Evolutionary conservation across 2,329 filamentous ascomycete species (phyloP), one percentile per base, ranked within the genome.

Genomic region (Penicillium corylophilum): DNA sequence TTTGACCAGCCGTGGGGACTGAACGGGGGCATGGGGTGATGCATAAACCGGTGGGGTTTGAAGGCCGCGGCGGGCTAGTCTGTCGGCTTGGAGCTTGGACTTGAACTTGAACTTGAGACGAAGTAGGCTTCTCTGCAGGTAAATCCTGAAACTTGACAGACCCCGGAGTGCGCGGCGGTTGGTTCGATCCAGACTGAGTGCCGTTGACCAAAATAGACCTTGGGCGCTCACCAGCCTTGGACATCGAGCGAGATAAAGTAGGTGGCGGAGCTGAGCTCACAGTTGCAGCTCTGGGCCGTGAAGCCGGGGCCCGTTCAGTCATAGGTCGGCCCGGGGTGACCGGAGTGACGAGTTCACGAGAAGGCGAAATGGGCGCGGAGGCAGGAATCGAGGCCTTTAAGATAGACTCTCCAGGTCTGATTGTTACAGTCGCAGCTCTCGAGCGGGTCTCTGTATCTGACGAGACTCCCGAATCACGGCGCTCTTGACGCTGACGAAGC

Each of bases 11-110:
- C 12, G 83, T 80, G 10, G 83, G 82, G 4, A 79, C 74, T 35
- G 80, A 82, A 54, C 89, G 81, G 6, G 86, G 86, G 62, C 92
- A 96, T 2, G 84, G 79, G 3, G 88, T 83, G 13, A 92, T 77
- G 24, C 56, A 64, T 38, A 69, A 55, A 12, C 61, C 59, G 23
- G 53, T 44, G 5, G 56, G 47, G 26, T 50, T 54, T 13, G 62
- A 51, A 13, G 61, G 59, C 36, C 52, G 54, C n/a, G 54, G 38
- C 18, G 55, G 48, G 29, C 40, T 52, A 5, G 51, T 15, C 9
- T 53, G 48, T 18, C 50, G 50, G 36, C 22, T 40, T 8, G 42
- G 42, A 15, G 33, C 33, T 36, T 8, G 26, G 26, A 28, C 26
- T 28, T 8, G 26, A 3, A 28, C 26, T 28, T 28, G 26, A 28